Base-by-base conservation (phyloP, 148 eudicot genomes). In the Amaranthus palmeri region DNA sequence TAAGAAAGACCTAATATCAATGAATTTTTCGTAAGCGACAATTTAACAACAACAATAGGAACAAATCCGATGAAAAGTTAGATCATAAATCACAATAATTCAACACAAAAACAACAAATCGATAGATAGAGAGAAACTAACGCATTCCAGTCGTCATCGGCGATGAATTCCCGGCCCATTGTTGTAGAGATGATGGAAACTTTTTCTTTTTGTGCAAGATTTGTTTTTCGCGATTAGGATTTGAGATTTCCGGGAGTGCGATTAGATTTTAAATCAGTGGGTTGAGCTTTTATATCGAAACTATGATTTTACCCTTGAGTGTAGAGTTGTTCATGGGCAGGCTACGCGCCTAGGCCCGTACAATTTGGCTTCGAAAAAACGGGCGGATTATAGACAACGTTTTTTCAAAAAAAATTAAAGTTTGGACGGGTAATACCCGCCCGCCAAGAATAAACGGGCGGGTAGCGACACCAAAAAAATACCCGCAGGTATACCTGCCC, bases 101-200 rank as follows among this genome's bases (percentile, higher is more conserved):
- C 9, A 48, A 13, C 10, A 17, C 14, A 60, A 10, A 61, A 72
- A 48, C 49, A 65, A 54, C 69, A 55, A 64, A 65, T 73, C 59
- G 57, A 36, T 54, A 0, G 6, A 10, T 15, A 69, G 67, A 63
- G 45, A 54, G 61, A 47, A 10, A 72, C 82, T 78, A 52, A 89
- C 95, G 81, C 95, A 89, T 89, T 89, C 91, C 95, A 89, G 88
- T 89, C 87, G 74, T 91, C 95, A 69, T 89, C 95, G 77, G 87
- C 91, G 85, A 89, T 87, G 83, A 89, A 89, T 79, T 83, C 87
- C 6, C 91, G 80, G 66, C 73, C 89, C 95, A 89, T 67, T 74
- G 8, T 52, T 10, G 77, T 45, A 18, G 52, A 25, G 42, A 71
- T 10, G 61, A 64, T 6, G 51, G 52, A 44, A 65, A 14, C 3